phyloP scores from a whole-genome alignment of 1,284 basidiomycete species.

The Serendipita sp. region DNA sequence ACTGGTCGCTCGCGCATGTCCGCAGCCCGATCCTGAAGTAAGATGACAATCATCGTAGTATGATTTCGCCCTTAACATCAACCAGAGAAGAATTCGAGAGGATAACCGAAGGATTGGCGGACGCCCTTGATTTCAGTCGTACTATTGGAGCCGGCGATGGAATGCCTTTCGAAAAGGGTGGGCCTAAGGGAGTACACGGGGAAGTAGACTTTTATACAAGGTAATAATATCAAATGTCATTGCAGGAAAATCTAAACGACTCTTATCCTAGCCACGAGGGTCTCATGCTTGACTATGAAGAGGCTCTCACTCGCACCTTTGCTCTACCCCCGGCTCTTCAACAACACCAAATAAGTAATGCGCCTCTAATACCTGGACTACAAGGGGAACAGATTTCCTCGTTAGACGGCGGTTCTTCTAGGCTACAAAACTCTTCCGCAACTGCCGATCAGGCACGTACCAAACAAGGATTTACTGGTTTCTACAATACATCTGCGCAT shows the following conservation, averaged over 20 bases:
- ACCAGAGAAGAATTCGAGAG: slow-evolving; percentile 65
- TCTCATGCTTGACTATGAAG: slow-evolving; percentile 85
- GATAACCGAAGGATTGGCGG: slow-evolving; percentile 73
- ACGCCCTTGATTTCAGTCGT: slow-evolving; percentile 85
- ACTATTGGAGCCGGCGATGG: slow-evolving; percentile 65
- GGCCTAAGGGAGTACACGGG: slow-evolving; percentile 59
- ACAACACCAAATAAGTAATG: slow-evolving; percentile 8
- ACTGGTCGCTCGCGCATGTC: slow-evolving; percentile 89
- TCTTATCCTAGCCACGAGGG: slow-evolving; percentile 65
- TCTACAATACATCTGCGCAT: slow-evolving; percentile 81
- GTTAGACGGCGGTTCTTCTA: neutral
- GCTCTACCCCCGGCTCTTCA: slow-evolving; percentile 22
- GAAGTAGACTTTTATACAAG: slow-evolving; percentile 93
- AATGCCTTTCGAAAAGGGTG: slow-evolving; percentile 48
- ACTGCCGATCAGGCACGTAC: slow-evolving; percentile 13
- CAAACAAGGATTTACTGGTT: slow-evolving; percentile 23
- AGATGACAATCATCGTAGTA: slow-evolving; percentile 12
- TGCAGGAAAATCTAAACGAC: slow-evolving; percentile 7
- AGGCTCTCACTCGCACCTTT: slow-evolving; percentile 71
- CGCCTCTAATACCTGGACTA: slow-evolving; percentile 8
- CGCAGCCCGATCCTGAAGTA: slow-evolving; percentile 63
- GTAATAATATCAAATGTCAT: slow-evolving; percentile 26
- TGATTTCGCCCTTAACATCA: neutral
- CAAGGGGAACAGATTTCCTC: neutral
- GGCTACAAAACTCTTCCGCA: no score